Percentiles rank a stretch among this genome's conserved stretches.
Evolutionary conservation across 768 basidiomycete genomes (phyloP).

Genomic region (Lentinula guzmanii): DNA sequence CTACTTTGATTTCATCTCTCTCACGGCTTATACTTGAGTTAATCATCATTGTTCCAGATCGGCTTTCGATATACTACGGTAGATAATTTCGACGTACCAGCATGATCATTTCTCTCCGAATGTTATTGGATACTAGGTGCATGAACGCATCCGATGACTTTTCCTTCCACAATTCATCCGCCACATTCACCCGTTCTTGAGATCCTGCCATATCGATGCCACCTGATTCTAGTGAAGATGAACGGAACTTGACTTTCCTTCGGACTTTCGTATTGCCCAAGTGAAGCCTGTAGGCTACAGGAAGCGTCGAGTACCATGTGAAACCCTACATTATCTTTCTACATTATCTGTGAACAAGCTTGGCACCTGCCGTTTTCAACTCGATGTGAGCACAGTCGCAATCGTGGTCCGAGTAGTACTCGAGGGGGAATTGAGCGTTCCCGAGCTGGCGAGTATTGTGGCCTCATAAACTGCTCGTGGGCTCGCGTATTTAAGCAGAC

Average conservation of each 20-base stretch:
- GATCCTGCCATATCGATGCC: background rate
- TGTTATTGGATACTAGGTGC: background rate
- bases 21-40: constrained; percentile 41
- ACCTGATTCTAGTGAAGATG: background rate
- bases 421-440: background rate
- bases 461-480: no score
- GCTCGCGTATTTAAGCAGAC: no score
- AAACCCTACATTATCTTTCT: background rate
- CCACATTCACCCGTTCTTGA: background rate
- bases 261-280: background rate
- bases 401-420: background rate
- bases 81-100: background rate
- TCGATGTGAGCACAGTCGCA: background rate
- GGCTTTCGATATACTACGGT: background rate
- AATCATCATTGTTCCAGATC: background rate
- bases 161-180: background rate
- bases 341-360: background rate
- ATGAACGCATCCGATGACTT: background rate
- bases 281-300: background rate
- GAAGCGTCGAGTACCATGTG: background rate
- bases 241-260: background rate
- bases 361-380: background rate
- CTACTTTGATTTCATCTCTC: constrained; percentile 63
- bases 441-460: background rate
- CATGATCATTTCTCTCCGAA: no score